Percentiles rank a stretch among this genome's conserved stretches.
Evolutionary conservation across 2,329 filamentous ascomycete genomes (phyloP).

Genomic region (Colletotrichum lupini): DNA sequence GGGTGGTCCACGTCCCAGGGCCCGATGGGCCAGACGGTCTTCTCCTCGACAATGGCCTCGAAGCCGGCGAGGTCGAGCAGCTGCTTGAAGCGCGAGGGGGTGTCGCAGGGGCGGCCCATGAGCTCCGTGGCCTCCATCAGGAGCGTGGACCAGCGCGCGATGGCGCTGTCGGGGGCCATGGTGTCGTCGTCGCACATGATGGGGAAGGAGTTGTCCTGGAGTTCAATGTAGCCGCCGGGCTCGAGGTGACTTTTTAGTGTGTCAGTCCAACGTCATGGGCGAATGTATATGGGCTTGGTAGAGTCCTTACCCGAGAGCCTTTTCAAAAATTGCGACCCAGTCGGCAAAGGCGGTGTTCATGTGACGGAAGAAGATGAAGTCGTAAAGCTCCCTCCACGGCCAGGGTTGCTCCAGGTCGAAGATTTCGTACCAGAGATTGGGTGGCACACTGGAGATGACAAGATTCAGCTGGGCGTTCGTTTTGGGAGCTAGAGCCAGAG

Average conservation of each 20-base stretch:
- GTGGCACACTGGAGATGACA: constrained; percentile 46
- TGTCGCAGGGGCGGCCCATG: constrained; percentile 18
- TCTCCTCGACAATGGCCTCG: constrained; percentile 58
- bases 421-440: constrained; percentile 56
- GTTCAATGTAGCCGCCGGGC: constrained; percentile 48
- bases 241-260: constrained; percentile 38
- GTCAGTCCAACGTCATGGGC: too few relatives aligned
- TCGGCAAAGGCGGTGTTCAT: constrained; percentile 44
- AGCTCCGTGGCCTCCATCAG: constrained; percentile 46
- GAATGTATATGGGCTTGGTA: constrained; percentile 45
- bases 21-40: constrained; percentile 62
- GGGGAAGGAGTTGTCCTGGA: constrained; percentile 44
- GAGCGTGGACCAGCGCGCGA: constrained; percentile 43
- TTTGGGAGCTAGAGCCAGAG: constrained; percentile 28
- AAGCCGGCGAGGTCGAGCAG: constrained; percentile 65
- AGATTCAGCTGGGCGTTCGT: constrained; percentile 40
- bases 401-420: constrained; percentile 49
- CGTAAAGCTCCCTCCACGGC: constrained; percentile 45
- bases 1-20: constrained; percentile 52
- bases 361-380: constrained; percentile 48
- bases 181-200: constrained; percentile 46
- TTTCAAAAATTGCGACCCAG: constrained; percentile 39
- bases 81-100: constrained; percentile 39
- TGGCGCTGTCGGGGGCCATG: constrained; percentile 41
- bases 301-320: constrained; percentile 36